Evolutionary conservation across 2,329 filamentous ascomycete genomes (phyloP), one percentile per base, ranked within the genome.

Genomic region (Coniochaeta prunicola): DNA sequence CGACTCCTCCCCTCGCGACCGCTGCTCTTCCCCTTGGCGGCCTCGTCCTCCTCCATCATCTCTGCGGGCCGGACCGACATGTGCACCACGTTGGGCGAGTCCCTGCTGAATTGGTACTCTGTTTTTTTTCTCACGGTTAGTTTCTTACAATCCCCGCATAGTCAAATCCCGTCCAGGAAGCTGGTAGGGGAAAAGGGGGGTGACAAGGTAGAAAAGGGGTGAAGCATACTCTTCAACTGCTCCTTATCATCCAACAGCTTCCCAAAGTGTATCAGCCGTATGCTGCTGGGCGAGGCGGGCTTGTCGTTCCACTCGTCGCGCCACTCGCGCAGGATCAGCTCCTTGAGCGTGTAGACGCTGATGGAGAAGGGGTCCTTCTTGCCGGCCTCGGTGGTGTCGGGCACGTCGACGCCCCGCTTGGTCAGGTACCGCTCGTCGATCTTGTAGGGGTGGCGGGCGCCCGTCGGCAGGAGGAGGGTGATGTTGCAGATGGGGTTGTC

Each of bases 241-340:
- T 89, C 85, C 74, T 96, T 96, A 68, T 97, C 93, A 66, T 96
- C 92, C 64, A 97, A 76, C 71, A 97, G 78, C 70, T 93, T 91
- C 57, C 93, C 93, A 73, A 96, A 94, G 63, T 91, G 90, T 68
- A 97, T 97, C 67, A 97, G 76, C 56, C 93, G 82, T 77, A 97
- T 97, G 62, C 88, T 90, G 68, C 87, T 93, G 12, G 93, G 92
- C 69, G 90, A 94, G 28, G 89, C 85, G 1, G 93, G 93, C 68
- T 90, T 87, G 17, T 86, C 77, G 68, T 96, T 92, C 93, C 93
- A 97, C 70, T 97, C 91, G 66, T 87, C 87, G 65, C 91, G 82
- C 93, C 93, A 97, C 72, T 97, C 92, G 67, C 91, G 83, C 77
- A 94, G 83, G 70, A 97, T 96, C 69, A 97, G 77, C 76, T 97